phyloP scores from a whole-genome alignment of 192 early-diverging fungal species.

The Rhizoclosmatium globosum region DNA sequence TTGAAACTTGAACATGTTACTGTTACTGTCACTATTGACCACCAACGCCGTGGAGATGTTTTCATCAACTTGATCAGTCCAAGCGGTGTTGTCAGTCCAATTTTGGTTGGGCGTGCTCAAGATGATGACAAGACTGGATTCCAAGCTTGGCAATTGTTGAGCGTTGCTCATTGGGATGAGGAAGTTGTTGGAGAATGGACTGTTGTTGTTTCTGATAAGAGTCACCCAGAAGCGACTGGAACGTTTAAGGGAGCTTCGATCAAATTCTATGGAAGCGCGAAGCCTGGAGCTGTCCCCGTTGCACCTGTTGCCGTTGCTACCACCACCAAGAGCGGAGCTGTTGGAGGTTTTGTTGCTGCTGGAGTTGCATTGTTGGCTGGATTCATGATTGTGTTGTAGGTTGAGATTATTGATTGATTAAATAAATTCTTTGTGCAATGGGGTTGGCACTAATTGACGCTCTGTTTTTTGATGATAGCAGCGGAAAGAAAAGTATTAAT shows the following conservation, averaged over 20 bases:
- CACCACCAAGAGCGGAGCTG: no score
- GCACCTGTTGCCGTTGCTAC: no score
- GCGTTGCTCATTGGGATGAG: conserved; percentile 97
- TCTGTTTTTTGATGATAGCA: no score
- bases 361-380: no score
- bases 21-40: conserved; percentile 84
- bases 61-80: conserved; percentile 84
- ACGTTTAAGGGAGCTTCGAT: background rate
- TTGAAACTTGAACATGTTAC: conserved; percentile 87
- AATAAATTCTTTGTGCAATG: no score
- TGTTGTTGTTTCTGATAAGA: conserved; percentile 39
- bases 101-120: conserved; percentile 68
- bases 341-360: no score
- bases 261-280: background rate
- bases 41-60: conserved; percentile 85
- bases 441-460: no score
- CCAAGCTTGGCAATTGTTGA: conserved; percentile 93
- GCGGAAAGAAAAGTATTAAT: no score
- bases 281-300: no score
- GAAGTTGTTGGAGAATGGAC: conserved; percentile 85
- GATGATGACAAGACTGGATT: conserved; percentile 79
- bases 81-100: conserved; percentile 63
- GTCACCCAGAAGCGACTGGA: conserved; percentile 13
- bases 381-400: no score
- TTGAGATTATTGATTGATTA: no score